Conservation (phyloP, 495 filamentous ascomycete genomes). For the Beverwykella pulmonaria region DNA sequence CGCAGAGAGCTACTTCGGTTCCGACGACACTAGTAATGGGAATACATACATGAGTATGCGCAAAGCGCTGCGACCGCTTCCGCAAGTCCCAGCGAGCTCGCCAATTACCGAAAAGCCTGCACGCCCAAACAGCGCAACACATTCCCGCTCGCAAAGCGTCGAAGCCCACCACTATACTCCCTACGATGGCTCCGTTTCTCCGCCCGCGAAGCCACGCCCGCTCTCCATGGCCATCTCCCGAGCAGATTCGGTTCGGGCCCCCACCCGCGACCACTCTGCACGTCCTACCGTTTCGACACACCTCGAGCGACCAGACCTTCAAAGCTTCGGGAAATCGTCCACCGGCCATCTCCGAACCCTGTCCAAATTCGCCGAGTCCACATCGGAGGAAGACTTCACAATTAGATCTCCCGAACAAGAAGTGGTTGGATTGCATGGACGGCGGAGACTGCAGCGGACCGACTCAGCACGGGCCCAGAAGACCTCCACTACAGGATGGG, state of each 20-base stretch:
- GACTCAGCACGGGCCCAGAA: slow-evolving; percentile 59
- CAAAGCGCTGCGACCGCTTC: slow-evolving; percentile 75
- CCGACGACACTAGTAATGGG: slow-evolving; percentile 55
- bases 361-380: slow-evolving; percentile 77
- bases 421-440: slow-evolving; percentile 83
- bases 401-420: slow-evolving; percentile 74
- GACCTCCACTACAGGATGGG: slow-evolving; percentile 64
- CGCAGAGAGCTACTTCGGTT: slow-evolving; percentile 47
- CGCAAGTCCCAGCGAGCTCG: slow-evolving; percentile 63
- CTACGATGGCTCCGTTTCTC: slow-evolving; percentile 39
- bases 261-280: slow-evolving; percentile 33
- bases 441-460: slow-evolving; percentile 77
- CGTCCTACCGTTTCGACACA: slow-evolving; percentile 21
- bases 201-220: slow-evolving; percentile 38
- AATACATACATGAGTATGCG: slow-evolving; percentile 69
- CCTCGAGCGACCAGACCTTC: slow-evolving; percentile 63
- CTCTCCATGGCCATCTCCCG: slow-evolving; percentile 44
- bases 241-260: slow-evolving; percentile 44
- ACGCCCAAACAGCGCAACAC: slow-evolving; percentile 32
- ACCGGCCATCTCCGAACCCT: slow-evolving; percentile 87
- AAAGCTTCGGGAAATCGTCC: slow-evolving; percentile 76
- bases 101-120: slow-evolving; percentile 43
- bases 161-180: slow-evolving; percentile 24
- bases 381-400: slow-evolving; percentile 74
- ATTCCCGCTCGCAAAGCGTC: slow-evolving; percentile 38